Evolutionary conservation across 2,329 filamentous ascomycete genomes (phyloP), one percentile per base, ranked within the genome.

Genomic region (Fusarium sp.): DNA sequence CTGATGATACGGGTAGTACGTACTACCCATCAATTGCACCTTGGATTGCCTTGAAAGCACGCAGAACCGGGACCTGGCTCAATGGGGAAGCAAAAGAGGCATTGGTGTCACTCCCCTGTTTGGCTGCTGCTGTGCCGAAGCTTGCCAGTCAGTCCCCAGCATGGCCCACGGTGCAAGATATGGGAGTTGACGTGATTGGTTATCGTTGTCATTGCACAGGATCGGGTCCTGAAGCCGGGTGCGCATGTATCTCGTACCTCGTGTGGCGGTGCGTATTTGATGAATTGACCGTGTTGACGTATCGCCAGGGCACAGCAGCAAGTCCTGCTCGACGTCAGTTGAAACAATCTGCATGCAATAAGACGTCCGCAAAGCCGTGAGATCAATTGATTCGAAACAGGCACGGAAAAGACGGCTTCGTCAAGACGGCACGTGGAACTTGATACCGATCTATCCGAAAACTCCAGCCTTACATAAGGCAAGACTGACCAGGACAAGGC

Each of bases 91-190:
- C 36, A 67, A 31, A 66, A 67, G 59, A 64, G 65, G 53, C 64
- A 31, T 33, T 66, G 49, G 60, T 69, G 40, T 61, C 66, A 74
- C 60, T 55, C 53, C 44, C 44, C 44, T 49, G 65, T 53, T 44
- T 46, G 55, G 38, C 29, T 70, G 62, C 24, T 64, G 55, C 40
- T 75, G 33, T 77, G 75, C 75, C 75, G 74, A 77, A 76, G 73
- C 66, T 75, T 78, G 72, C 74, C 70, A 73, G 69, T 57, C 57
- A 66, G 64, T 71, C 72, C 72, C 53, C 62, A 67, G 44, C 64
- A 64, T 72, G 46, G 71, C 62, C 62, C 57, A 56, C 33, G n/a
- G 61, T 69, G 62, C 40, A 44, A 24, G 33, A 27, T 60, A 44
- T 63, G 74, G 62, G 63, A 55, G 62, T 62, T 70, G 56, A 56